Percentiles rank a stretch among this genome's conserved stretches.
These are phyloP conservation scores for Ocimum tenuiflorum DNA, from an alignment of 257 asterid genomes.

Conservation along the genomic window DNA sequence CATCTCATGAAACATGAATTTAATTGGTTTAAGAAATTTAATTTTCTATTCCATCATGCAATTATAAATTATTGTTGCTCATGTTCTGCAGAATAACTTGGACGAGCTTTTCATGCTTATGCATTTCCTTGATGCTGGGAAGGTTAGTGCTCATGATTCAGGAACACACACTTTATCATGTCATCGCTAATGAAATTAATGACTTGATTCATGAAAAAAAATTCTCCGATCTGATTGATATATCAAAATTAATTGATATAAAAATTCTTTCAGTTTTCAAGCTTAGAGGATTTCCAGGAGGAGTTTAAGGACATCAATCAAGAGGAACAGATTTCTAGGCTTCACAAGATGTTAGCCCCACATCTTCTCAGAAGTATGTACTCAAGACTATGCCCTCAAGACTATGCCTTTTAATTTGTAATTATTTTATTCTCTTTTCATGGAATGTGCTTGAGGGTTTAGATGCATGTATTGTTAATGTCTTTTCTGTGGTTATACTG, in stretches of 20 bases:
- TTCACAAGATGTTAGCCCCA: constrained; percentile 96
- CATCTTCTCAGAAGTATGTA: constrained; percentile 89
- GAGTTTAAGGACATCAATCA: constrained; percentile 98
- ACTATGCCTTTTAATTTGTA: constrained; percentile 15
- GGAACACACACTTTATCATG: constrained; percentile 1
- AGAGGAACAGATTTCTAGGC: constrained; percentile 97
- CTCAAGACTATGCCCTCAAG: constrained; percentile 26
- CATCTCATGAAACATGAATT: constrained; percentile 11
- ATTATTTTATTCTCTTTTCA: constrained; percentile 11
- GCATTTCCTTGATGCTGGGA: constrained; percentile 99
- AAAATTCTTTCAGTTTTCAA: constrained; percentile 64
- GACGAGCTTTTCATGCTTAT: constrained; percentile 99
- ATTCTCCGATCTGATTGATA: neutral
- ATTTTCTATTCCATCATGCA: neutral
- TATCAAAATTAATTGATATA: neutral
- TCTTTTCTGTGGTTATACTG: too few relatives aligned
- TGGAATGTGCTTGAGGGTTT: neutral
- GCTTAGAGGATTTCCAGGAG: constrained; percentile 91
- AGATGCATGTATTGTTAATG: too few relatives aligned
- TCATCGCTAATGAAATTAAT: constrained; percentile 10
- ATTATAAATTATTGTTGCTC: constrained; percentile 19
- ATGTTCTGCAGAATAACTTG: constrained; percentile 80
- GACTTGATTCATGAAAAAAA: neutral
- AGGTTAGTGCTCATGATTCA: constrained; percentile 48
- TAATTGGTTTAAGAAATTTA: constrained; percentile 2